Percentiles rank a stretch among this genome's conserved stretches.
Conservation (phyloP, 495 filamentous ascomycete species). For the Acidiella bohemica region DNA sequence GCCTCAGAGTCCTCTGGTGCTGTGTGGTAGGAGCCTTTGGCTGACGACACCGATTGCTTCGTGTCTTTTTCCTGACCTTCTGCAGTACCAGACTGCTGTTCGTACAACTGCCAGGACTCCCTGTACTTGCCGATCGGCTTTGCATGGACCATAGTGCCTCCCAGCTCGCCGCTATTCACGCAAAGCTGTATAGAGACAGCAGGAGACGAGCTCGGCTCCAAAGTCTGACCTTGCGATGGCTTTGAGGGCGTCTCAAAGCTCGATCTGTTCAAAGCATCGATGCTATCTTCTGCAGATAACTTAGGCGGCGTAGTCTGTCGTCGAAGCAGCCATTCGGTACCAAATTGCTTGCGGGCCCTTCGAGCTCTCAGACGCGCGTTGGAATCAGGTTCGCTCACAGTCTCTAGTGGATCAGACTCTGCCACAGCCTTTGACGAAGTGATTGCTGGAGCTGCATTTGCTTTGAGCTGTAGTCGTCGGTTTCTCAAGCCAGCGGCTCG, state of each 20-base stretch:
- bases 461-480: constrained; percentile 1
- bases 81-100: not conserved
- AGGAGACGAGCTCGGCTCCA: too few relatives aligned
- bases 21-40: not conserved
- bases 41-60: too few relatives aligned
- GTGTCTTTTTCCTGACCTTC: not conserved
- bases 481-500: constrained; percentile 10
- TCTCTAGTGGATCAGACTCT: not conserved
- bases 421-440: not conserved
- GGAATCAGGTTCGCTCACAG: not conserved
- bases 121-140: not conserved
- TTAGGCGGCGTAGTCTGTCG: constrained; percentile 1
- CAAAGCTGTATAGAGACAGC: too few relatives aligned
- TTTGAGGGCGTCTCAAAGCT: not conserved
- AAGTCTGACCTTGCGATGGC: too few relatives aligned
- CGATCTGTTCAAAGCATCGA: constrained; percentile 5
- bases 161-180: too few relatives aligned
- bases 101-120: not conserved
- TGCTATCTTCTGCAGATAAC: constrained; percentile 4
- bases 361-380: not conserved
- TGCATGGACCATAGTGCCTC: too few relatives aligned
- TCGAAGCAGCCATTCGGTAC: constrained; percentile 5
- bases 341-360: not conserved
- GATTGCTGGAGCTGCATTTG: not conserved
- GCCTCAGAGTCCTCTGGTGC: not conserved